These are phyloP conservation scores for Harrya chromipes DNA, from an alignment of 768 basidiomycete species.

Conservation along the genomic window DNA sequence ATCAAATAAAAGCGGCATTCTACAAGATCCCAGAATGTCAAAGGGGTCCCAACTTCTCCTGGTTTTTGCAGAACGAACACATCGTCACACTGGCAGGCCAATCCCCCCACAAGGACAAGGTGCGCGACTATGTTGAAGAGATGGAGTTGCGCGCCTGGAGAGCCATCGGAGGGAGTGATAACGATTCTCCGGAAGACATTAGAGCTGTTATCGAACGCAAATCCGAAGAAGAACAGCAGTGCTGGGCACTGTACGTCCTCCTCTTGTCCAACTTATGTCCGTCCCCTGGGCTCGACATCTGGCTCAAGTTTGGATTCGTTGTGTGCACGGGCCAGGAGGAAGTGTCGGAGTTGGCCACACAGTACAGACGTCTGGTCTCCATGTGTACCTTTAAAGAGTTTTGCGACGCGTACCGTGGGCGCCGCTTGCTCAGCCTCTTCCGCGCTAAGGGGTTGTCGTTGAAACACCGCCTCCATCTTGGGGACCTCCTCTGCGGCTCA, in stretches of 20 bases:
- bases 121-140: too few species aligned
- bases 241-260: neutral
- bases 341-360: neutral
- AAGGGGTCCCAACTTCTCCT: constrained; percentile 33
- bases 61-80: constrained; percentile 36
- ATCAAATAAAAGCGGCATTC: constrained; percentile 33
- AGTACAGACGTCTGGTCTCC: constrained; percentile 3
- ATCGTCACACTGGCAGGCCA: constrained; percentile 21
- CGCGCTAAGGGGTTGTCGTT: neutral
- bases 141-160: constrained; percentile 2
- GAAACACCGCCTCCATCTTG: neutral
- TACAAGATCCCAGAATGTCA: constrained; percentile 18
- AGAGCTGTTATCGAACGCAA: neutral
- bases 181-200: neutral
- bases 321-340: constrained; percentile 11
- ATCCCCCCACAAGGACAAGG: too few species aligned
- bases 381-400: constrained; percentile 14
- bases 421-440: constrained; percentile 6
- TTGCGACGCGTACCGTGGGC: neutral
- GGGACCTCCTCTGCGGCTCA: neutral
- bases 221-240: neutral
- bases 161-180: constrained; percentile 6
- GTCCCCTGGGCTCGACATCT: neutral
- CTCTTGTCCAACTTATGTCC: constrained; percentile 2
- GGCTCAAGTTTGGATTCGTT: constrained; percentile 22